Percentiles rank a stretch among this genome's conserved stretches.
Evolutionary conservation across 2,329 filamentous ascomycete genomes (phyloP).

Genomic region (Thyridium curvatum): DNA sequence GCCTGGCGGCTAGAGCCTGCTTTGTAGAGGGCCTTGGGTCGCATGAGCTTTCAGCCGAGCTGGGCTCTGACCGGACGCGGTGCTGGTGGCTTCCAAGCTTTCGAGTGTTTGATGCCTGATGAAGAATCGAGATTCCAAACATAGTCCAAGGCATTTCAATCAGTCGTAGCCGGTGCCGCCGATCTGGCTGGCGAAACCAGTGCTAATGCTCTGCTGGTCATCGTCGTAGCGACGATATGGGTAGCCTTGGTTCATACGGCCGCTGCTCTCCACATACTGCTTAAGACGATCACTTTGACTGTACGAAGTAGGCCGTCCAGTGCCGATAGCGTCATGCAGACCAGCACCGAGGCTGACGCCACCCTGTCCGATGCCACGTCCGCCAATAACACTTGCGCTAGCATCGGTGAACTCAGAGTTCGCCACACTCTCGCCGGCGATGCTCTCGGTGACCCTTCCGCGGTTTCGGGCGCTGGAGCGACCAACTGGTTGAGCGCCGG

Average conservation of each 20-base stretch:
- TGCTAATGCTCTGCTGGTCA: conserved; percentile 92
- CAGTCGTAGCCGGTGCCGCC: conserved; percentile 53
- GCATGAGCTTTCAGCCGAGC: no score
- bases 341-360: conserved; percentile 81
- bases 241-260: conserved; percentile 60
- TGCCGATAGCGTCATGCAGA: conserved; percentile 69
- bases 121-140: not conserved
- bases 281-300: conserved; percentile 88
- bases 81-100: not conserved
- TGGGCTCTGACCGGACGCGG: not conserved
- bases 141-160: conserved; percentile 11
- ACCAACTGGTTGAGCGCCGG: conserved; percentile 52
- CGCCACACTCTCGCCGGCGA: conserved; percentile 88
- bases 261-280: conserved; percentile 85
- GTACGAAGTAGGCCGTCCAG: conserved; percentile 50
- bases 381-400: conserved; percentile 70
- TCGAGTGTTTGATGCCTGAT: not conserved
- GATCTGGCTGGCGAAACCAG: conserved; percentile 93
- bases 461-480: conserved; percentile 62
- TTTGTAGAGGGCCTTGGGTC: no score
- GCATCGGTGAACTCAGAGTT: conserved; percentile 86
- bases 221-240: conserved; percentile 75
- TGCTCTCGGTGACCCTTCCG: conserved; percentile 64
- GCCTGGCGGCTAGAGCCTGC: no score
- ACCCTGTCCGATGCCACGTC: conserved; percentile 71